Base-by-base conservation (phyloP, 2,329 filamentous ascomycete species). In the Botrytis aclada region DNA sequence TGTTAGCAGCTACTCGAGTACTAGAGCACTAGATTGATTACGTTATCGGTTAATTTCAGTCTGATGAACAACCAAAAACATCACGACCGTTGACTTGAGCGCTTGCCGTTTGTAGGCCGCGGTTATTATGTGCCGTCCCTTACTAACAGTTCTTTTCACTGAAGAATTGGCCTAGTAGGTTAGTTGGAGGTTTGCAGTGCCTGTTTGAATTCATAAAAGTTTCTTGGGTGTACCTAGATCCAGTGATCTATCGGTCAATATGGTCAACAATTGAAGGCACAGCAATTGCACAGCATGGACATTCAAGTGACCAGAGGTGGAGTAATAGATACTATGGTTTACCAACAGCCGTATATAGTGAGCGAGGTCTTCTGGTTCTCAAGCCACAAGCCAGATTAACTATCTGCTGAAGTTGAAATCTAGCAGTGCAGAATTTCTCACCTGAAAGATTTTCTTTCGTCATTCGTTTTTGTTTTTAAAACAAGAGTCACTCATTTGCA, bases 91-190 rank as follows among this genome's bases (percentile, higher is more conserved):
- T 18, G 14, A 62, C 61, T 34, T 45, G 32, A 70, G 69, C 69
- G 69, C 69, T 70, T 70, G 41, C 69, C 56, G 56, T 32, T 47
- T 62, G 41, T 70, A 25, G 69, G 37, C 69, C 56, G 56, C 56
- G 69, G 69, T n/a, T 45, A 41, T 32, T n/a, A 8, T 70, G n/a
- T n/a, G 29, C 12, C 22, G 41, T 66, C 41, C 39, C 25, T n/a
- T 32, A 47, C 41, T 22, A 45, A 34, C 32, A 12, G 41, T 12
- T 39, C 22, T 62, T 45, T 39, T 37, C 16, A n/a, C 7, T 39
- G 7, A 61, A 62, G 41, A 62, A 47, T 39, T 32, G 41, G 32
- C 34, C 29, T 22, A 29, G 41, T 41, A 22, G 41, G 56, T 51
- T 43, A 29, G 8, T 63, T 63, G 25, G 25, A 14, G n/a, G 41